phyloP scores from a whole-genome alignment of 768 basidiomycete genomes.

The Tulasnella sp. region DNA sequence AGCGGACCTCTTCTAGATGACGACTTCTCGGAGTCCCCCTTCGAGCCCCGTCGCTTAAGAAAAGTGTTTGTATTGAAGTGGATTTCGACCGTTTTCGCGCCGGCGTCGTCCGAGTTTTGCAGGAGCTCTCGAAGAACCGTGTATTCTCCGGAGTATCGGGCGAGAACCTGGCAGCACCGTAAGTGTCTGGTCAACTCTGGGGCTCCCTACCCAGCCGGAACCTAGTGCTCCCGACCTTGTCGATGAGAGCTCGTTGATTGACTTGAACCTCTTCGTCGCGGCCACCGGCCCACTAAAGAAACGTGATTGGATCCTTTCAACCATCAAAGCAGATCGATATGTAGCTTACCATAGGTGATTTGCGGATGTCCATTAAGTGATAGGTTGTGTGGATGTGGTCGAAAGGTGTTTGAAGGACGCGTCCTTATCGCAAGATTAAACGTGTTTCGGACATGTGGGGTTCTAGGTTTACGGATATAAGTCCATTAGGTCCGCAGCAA shows the following conservation, averaged over 20 bases:
- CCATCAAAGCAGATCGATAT: neutral
- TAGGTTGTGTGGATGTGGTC: neutral
- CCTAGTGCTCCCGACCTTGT: conserved; percentile 56
- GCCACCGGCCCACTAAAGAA: conserved; percentile 39
- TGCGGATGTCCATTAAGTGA: neutral
- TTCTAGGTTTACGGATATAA: too few relatives aligned
- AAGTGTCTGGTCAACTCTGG: neutral
- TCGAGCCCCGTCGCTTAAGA: conserved; percentile 37
- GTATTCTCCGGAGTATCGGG: conserved; percentile 93
- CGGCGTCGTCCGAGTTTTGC: conserved; percentile 95
- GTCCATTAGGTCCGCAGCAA: too few relatives aligned
- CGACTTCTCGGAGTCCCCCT: conserved; percentile 48
- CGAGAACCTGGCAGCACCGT: conserved; percentile 61
- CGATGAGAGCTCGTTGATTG: conserved; percentile 94
- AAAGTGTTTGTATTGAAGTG: conserved; percentile 64
- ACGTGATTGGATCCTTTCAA: neutral
- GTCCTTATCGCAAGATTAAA: neutral
- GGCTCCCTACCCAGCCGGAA: neutral
- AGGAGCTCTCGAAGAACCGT: conserved; percentile 81
- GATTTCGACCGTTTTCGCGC: conserved; percentile 73
- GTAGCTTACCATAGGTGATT: neutral
- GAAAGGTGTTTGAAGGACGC: neutral
- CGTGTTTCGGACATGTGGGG: too few relatives aligned
- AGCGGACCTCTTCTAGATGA: conserved; percentile 71
- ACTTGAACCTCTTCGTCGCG: conserved; percentile 62